Conservation (phyloP, 2,329 filamentous ascomycete species). For the Penicillium frequentans region DNA sequence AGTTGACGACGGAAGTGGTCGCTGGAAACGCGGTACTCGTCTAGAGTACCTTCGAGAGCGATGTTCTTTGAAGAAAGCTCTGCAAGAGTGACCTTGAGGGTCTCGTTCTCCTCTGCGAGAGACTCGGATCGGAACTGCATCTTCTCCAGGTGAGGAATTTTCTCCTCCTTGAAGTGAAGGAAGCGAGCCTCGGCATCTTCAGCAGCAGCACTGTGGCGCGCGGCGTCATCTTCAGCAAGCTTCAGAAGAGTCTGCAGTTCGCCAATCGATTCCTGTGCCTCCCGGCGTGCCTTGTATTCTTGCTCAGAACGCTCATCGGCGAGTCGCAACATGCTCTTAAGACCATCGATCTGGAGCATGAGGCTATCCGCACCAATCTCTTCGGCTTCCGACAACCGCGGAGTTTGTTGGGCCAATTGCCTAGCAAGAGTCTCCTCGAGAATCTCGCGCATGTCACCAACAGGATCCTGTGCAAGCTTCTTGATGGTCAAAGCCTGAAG, state of each 20-base stretch:
- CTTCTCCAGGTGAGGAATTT: conserved; percentile 64
- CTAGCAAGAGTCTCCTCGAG: conserved; percentile 60
- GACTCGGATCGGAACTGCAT: conserved; percentile 67
- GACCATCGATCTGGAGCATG: conserved; percentile 62
- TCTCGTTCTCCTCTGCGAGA: conserved; percentile 66
- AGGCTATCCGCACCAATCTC: conserved; percentile 51
- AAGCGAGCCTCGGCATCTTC: conserved; percentile 68
- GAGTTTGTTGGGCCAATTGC: conserved; percentile 53
- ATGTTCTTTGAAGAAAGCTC: conserved; percentile 61
- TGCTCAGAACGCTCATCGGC: conserved; percentile 65
- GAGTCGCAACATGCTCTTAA: conserved; percentile 67
- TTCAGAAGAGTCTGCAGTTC: conserved; percentile 71
- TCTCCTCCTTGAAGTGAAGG: conserved; percentile 66
- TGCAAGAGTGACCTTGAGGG: conserved; percentile 53
- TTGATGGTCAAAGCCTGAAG: conserved; percentile 43
- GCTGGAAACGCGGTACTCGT: conserved; percentile 63
- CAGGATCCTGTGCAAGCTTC: conserved; percentile 33
- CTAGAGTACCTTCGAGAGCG: conserved; percentile 59
- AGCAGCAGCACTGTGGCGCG: conserved; percentile 48
- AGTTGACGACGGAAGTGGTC: conserved; percentile 55
- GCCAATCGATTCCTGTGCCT: conserved; percentile 69
- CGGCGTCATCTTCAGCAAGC: conserved; percentile 60
- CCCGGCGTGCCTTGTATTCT: conserved; percentile 63
- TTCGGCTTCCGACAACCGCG: conserved; percentile 53
- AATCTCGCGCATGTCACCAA: conserved; percentile 60